Evolutionary conservation across 768 basidiomycete species (phyloP), one percentile per base, ranked within the genome.

Genomic region (Jaapia argillacea): DNA sequence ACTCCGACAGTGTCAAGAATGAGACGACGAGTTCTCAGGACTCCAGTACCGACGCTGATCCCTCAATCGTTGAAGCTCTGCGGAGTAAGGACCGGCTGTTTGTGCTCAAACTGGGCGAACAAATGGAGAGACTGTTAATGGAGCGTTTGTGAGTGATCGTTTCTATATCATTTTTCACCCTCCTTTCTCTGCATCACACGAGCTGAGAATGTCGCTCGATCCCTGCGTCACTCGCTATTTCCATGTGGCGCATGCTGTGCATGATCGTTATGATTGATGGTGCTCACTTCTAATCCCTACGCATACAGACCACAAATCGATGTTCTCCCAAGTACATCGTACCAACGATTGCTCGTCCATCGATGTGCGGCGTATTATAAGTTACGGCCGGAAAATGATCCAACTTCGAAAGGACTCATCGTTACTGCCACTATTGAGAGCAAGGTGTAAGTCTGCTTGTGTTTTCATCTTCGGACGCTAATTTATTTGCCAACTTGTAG

Each of bases 81-180:
- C 77, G 71, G 62, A 81, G 81, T 71, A 91, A 91, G 67, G 88
- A 91, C 62, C 74, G 88, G 57, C 71, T 91, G 48, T 91, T 81
- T 60, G 86, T 91, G 38, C 67, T 91, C 54, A 89, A 85, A 68
- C 73, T 91, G n/a, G 88, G 85, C 46, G 89, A 91, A 66, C 70
- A 68, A 51, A 85, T 91, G 76, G 88, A 91, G 65, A 62, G 65
- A 41, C 71, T 91, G 57, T 85, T 91, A 54, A 72, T 63, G 47
- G 86, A 88, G 58, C 75, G 71, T 54, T 77, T 74, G 86, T 84
- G 48, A 45, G 81, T 71, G 21, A 21, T 40, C 12, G 25, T 42
- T 42, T 45, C 43, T 26, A 31, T 39, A 44, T 48, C 13, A 10
- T 45, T 20, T 36, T 41, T 16, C 14, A 7, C 12, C 18, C 18